Evolutionary conservation across 108 stramenopile species (phyloP), one percentile per base, ranked within the genome.

Genomic region (Discostella pseudostelligera): DNA sequence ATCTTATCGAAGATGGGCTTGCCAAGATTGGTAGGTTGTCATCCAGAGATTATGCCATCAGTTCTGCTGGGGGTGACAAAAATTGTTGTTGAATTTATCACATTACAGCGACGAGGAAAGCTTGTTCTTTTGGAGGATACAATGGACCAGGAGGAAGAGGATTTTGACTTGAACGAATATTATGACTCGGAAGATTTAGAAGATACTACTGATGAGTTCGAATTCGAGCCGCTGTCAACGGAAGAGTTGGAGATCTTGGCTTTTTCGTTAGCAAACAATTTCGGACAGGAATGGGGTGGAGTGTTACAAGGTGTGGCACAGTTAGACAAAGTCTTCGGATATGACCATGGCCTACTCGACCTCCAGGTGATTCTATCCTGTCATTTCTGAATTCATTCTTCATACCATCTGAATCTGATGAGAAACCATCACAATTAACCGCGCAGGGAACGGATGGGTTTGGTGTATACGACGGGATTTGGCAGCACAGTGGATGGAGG

Each of bases 391-490:
- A n/a, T n/a, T n/a, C n/a, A n/a, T n/a, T n/a, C n/a, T n/a, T n/a
- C n/a, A n/a, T n/a, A n/a, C n/a, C n/a, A n/a, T n/a, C n/a, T n/a
- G n/a, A n/a, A n/a, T n/a, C n/a, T n/a, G n/a, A n/a, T n/a, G n/a
- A n/a, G n/a, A n/a, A n/a, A n/a, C n/a, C n/a, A n/a, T n/a, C n/a
- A n/a, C n/a, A n/a, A 8, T 24, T 14, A 7, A 43, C 53, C 48
- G 35, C 54, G 24, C 47, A 65, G 54, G 73, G 65, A 28, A 36
- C 51, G 25, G 22, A 35, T 35, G 82, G 83, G 3, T 89, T 85
- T 65, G 85, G 88, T 28, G 39, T 86, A n/a, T 47, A 81, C 7
- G 84, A 89, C 60, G 88, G 88, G 20, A 65, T 89, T 20, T 89
- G 88, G 88, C 39, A 67, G 9, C 83, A 89, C 48, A 61, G 66